Base-by-base conservation (phyloP, 257 asterid species). In the Nicotiana tabacum region DNA sequence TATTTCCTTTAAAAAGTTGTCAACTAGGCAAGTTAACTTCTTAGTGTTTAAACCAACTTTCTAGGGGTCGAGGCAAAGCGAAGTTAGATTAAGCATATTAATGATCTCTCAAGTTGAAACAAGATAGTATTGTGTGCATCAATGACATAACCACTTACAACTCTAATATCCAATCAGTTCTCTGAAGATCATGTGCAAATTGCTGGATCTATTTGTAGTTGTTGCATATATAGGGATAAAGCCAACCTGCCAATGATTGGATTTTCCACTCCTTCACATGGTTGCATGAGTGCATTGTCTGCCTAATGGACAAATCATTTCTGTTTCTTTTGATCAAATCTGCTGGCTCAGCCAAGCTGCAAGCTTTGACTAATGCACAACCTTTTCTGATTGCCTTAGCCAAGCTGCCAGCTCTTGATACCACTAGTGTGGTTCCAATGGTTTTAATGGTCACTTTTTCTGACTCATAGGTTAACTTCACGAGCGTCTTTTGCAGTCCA, bases 1-100 rank as follows among this genome's bases (percentile, higher is more conserved):
- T 74, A 21, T 24, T 74, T 74, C 62, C 27, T 8, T 74, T 48
- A 13, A 27, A 7, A 74, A 48, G 62, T 51, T 13, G 35, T 74
- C 24, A 29, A 48, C 43, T 48, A 74, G 79, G 64, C 80, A 74
- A 74, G 80, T 74, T 74, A 48, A 74, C 21, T 72, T 72, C 58
- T 43, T n/a, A 24, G 60, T 46, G 51, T 21, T 43, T 46, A 72
- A 37, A 70, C 35, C 78, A 43, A 70, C 60, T 70, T 69, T 48
- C 29, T 72, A 27, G 29, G 80, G 79, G 24, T 74, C 21, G 32
- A 48, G 27, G 61, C 79, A 48, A 74, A 12, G 15, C 15, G 13
- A 48, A 13, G 43, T 74, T 48, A 74, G 80, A 27, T 33, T 7
- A 6, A 46, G 62, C 80, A 74, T 74, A 48, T 74, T 48, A 24